These are phyloP conservation scores for Cladophialophora psammophila DNA, from an alignment of 2,329 filamentous ascomycete species.

Conservation along the genomic window DNA sequence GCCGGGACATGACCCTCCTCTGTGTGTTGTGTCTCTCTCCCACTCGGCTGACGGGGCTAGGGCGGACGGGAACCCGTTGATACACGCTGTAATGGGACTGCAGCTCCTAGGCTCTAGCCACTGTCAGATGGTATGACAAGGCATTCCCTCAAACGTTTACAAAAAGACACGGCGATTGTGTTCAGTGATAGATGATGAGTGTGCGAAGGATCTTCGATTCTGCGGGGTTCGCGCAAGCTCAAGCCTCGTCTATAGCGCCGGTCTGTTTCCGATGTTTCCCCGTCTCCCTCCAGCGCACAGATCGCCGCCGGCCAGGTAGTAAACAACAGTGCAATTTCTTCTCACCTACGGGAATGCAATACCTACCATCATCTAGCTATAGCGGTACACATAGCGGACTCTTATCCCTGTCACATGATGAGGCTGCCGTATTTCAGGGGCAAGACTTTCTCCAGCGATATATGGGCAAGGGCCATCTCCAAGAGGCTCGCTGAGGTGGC, in stretches of 20 bases:
- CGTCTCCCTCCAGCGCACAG: background rate
- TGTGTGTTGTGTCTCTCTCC: background rate
- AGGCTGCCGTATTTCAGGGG: no score
- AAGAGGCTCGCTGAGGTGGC: no score
- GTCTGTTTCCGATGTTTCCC: constrained; percentile 3
- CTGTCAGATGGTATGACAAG: background rate
- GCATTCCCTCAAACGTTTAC: background rate
- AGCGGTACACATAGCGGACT: no score
- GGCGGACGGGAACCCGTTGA: background rate
- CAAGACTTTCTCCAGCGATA: no score
- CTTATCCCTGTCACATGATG: no score
- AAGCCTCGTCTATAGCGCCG: background rate
- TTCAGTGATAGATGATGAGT: background rate
- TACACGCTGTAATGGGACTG: background rate
- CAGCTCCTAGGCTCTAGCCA: background rate
- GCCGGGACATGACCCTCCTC: constrained; percentile 5
- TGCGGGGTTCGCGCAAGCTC: constrained; percentile 3
- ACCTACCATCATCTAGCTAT: no score
- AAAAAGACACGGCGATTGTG: no score
- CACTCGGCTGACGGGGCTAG: constrained; percentile 2
- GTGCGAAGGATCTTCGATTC: background rate
- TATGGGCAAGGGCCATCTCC: no score
- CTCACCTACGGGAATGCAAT: no score
- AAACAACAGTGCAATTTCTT: no score
- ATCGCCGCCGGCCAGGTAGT: background rate